Percentiles rank a stretch among this genome's conserved stretches.
Evolutionary conservation across 2,329 filamentous ascomycete genomes (phyloP).

Genomic region (Stagonosporopsis tanaceti): DNA sequence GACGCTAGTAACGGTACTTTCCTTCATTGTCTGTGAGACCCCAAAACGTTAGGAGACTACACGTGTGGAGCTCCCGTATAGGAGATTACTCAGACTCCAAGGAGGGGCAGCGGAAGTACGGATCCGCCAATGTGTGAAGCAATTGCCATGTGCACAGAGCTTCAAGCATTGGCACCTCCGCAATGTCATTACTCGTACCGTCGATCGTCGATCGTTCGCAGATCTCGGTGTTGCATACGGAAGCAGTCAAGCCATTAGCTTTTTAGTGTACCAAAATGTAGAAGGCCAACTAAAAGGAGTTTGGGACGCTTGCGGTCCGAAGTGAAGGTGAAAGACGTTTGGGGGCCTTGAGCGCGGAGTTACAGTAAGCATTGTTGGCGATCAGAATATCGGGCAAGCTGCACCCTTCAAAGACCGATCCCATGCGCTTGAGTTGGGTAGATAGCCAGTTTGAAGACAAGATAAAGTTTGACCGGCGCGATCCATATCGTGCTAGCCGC

Average conservation of each 20-base stretch:
- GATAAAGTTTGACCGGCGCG: conserved; percentile 24
- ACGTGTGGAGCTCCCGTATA: conserved; percentile 5
- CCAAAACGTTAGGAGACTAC: background rate
- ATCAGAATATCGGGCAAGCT: conserved; percentile 24
- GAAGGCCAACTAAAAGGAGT: background rate
- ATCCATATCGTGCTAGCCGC: conserved; percentile 16
- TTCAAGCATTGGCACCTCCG: background rate
- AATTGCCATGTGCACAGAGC: background rate
- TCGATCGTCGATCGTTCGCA: conserved; percentile 6
- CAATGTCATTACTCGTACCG: conserved; percentile 1
- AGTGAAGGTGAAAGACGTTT: background rate
- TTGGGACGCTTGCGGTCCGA: conserved; percentile 3
- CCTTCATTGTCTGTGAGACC: conserved; percentile 7
- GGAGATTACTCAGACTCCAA: conserved; percentile 4
- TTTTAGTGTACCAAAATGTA: conserved; percentile 10
- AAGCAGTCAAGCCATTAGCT: background rate
- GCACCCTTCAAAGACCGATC: conserved; percentile 22
- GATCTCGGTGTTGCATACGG: conserved; percentile 3
- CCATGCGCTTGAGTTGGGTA: conserved; percentile 1
- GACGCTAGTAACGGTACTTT: conserved; percentile 13
- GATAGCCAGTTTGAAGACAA: conserved; percentile 25
- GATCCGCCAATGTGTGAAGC: background rate
- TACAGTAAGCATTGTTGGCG: background rate
- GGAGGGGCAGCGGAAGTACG: conserved; percentile 3
- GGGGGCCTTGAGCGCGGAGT: background rate